These are phyloP conservation scores for Peribolospora kevripleyi DNA, from an alignment of 768 basidiomycete genomes.

Conservation along the genomic window DNA sequence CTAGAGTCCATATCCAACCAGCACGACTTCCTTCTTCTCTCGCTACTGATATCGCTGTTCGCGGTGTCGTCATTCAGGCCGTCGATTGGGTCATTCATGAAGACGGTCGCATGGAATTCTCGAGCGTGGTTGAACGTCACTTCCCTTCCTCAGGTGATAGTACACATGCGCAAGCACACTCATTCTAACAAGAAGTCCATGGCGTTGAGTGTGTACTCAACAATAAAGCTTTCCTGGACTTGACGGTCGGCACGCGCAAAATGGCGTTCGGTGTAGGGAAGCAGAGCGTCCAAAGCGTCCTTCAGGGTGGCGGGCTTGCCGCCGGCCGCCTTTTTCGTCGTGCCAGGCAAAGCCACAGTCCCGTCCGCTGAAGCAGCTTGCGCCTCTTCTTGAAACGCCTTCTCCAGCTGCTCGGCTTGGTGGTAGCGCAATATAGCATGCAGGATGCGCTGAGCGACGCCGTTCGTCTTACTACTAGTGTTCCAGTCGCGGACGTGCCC, in stretches of 20 bases:
- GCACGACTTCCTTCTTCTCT: no score
- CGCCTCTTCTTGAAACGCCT: slow-evolving; percentile 1
- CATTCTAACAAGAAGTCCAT: slow-evolving; percentile 2
- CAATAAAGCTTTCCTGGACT: slow-evolving; percentile 82
- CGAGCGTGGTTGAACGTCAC: no score
- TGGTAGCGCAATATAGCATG: slow-evolving; percentile 57
- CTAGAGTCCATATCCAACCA: no score
- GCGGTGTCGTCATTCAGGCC: no score
- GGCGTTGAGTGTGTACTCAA: slow-evolving; percentile 35
- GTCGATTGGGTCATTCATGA: no score
- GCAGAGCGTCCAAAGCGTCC: slow-evolving; percentile 57
- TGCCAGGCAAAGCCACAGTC: background rate
- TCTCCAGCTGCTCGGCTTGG: slow-evolving; percentile 22
- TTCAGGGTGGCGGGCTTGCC: slow-evolving; percentile 16
- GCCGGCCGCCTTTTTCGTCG: slow-evolving; percentile 17
- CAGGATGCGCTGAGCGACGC: slow-evolving; percentile 59
- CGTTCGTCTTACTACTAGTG: slow-evolving; percentile 65
- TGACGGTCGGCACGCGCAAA: slow-evolving; percentile 57
- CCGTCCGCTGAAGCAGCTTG: background rate
- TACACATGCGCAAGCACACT: no score
- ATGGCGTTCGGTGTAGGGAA: slow-evolving; percentile 90
- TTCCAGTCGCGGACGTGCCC: slow-evolving; percentile 80
- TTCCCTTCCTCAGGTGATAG: no score
- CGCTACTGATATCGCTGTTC: no score
- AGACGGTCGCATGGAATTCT: no score